Conservation (phyloP, 805 yeast genomes). For the Candida sanyiensis region DNA sequence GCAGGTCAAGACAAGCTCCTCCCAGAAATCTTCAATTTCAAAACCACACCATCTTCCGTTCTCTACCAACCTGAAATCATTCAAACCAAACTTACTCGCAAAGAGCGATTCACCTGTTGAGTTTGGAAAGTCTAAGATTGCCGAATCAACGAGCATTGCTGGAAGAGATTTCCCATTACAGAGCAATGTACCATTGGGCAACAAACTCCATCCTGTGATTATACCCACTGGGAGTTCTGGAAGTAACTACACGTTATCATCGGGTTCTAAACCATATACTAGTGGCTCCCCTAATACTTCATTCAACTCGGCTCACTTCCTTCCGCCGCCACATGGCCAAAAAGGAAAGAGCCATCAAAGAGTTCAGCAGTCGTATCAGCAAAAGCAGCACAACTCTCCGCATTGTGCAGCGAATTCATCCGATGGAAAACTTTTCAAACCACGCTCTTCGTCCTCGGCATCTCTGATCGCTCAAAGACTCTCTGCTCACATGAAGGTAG, state of each 20-base stretch:
- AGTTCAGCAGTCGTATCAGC: constrained; percentile 1
- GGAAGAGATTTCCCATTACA: constrained; percentile 9
- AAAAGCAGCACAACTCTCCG: background rate
- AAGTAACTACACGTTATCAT: constrained; percentile 1
- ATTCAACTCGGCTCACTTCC: constrained; percentile 10
- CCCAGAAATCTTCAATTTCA: constrained; percentile 10
- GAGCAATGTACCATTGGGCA: constrained; percentile 5
- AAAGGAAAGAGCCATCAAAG: background rate
- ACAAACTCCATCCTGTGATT: constrained; percentile 3
- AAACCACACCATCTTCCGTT: constrained; percentile 4
- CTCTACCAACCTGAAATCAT: background rate
- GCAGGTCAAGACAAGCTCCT: constrained; percentile 18
- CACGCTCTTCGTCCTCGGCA: constrained; percentile 18
- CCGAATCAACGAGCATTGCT: constrained; percentile 22
- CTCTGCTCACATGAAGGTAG: constrained; percentile 24
- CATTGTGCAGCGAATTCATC: background rate
- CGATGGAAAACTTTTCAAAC: constrained; percentile 3
- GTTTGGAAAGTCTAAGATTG: constrained; percentile 17
- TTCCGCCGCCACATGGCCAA: constrained; percentile 4
- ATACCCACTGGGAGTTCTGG: background rate
- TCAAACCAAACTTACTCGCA: background rate
- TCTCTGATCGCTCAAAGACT: constrained; percentile 22
- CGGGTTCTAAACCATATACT: constrained; percentile 10
- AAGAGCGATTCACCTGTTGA: constrained; percentile 7
- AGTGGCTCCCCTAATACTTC: constrained; percentile 14